Base-by-base conservation (phyloP, 495 filamentous ascomycete species). In the Lindgomyces ingoldianus region DNA sequence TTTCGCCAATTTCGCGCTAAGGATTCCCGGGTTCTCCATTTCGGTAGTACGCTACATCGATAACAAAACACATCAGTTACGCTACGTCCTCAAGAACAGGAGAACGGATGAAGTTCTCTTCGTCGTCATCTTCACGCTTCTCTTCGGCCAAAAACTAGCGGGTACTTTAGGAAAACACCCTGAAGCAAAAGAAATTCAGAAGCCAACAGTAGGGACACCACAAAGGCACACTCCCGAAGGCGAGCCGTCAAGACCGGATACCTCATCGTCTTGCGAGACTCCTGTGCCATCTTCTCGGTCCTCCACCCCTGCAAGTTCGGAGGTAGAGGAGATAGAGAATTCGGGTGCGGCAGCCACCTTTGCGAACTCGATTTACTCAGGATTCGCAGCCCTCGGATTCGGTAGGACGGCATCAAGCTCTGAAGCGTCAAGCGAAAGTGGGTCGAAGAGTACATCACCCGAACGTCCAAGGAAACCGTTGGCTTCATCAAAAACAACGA, bases 1-100 rank as follows among this genome's bases (percentile, higher is more conserved):
- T 73, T 96, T 97, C 70, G 86, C 85, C 71, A 81, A 74, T 21
- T 74, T 74, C 61, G 61, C 70, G 30, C 62, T 77, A 1, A 74
- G 73, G 55, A 59, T 77, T 11, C 75, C 75, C 0, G 75, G 75
- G 4, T 73, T 77, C 48, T 69, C 66, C 3, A 72, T 75, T 33
- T 67, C 60, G 14, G 70, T 75, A 1, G 68, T 71, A 18, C 69
- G 71, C 54, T 74, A 77, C 47, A 74, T 77, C 29, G 74, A 74
- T 54, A 66, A 74, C 36, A 75, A 77, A 56, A 75, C 72, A 19
- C 75, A 77, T 62, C 30, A 55, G 24, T 42, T 77, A 58, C 59
- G 75, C 0, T 77, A 70, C 57, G 74, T 77, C 42, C 68, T 75
- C 44, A 77, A 77, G 67, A 71, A 77, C 48, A 42, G 71, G 14